These are phyloP conservation scores for Syzygium jambos DNA, from an alignment of 345 rosid genomes.

Conservation along the genomic window DNA sequence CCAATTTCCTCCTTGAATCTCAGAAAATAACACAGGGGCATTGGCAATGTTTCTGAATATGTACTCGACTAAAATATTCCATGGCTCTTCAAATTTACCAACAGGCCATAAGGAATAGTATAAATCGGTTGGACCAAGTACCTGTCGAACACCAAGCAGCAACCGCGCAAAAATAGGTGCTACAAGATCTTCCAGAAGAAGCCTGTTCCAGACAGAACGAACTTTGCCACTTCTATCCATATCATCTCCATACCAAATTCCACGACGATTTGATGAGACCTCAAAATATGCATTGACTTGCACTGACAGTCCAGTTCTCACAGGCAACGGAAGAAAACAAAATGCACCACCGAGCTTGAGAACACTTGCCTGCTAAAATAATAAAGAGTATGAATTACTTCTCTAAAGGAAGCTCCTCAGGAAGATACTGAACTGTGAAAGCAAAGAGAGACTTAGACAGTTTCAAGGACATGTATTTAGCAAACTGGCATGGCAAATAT, in stretches of 20 bases:
- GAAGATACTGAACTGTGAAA: conserved; percentile 5
- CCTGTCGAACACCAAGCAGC: conserved; percentile 59
- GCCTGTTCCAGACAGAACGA: conserved; percentile 92
- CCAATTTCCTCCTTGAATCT: conserved; percentile 72
- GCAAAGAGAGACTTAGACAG: background rate
- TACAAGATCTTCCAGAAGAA: conserved; percentile 84
- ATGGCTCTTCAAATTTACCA: conserved; percentile 92
- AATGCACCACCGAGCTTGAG: conserved; percentile 83
- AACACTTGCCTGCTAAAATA: conserved; percentile 41
- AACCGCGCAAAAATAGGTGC: conserved; percentile 59
- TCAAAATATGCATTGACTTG: conserved; percentile 95
- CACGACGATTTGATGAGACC: conserved; percentile 94
- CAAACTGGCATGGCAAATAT: background rate
- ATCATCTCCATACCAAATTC: conserved; percentile 97
- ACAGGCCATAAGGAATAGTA: conserved; percentile 80
- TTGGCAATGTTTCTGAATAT: conserved; percentile 53
- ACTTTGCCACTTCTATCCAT: conserved; percentile 97
- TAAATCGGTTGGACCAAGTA: conserved; percentile 47
- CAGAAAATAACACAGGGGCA: conserved; percentile 60
- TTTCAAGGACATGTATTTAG: background rate
- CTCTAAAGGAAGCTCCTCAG: background rate
- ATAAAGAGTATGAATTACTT: background rate
- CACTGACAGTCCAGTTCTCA: conserved; percentile 78
- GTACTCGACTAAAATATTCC: conserved; percentile 79
- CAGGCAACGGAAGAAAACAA: conserved; percentile 94